A percentile compares a stretch with the other conserved stretches of the same genome.
Evolutionary conservation across 371 early-diverging fungal species (phyloP).

Genomic region (Zychaea mexicana): DNA sequence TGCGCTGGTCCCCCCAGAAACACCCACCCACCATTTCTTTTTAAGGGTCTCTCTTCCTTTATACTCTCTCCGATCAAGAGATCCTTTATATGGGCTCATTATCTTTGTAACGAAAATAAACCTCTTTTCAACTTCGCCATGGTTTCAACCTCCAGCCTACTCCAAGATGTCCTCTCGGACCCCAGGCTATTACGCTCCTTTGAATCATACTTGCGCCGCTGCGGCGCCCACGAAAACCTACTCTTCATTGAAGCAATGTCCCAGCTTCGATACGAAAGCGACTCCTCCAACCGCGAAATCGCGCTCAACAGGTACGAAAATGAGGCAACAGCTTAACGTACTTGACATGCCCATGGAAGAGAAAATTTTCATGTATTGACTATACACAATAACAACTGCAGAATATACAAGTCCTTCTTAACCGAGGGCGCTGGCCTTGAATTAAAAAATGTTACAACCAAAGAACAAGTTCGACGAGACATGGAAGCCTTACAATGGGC

Average conservation of each 20-base stretch:
- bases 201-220: constrained; percentile 28
- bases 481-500: constrained; percentile 33
- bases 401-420: constrained; percentile 47
- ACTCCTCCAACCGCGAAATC: constrained; percentile 23
- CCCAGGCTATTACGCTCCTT: constrained; percentile 32
- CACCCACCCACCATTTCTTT: background rate
- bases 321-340: background rate
- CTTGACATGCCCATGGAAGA: too few relatives aligned
- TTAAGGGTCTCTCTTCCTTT: background rate
- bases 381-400: constrained; percentile 3
- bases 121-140: background rate
- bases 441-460: constrained; percentile 28
- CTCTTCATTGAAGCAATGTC: constrained; percentile 48
- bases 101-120: background rate
- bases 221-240: constrained; percentile 34
- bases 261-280: constrained; percentile 32
- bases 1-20: background rate
- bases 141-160: constrained; percentile 4
- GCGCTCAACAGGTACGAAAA: constrained; percentile 31
- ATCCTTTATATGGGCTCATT: background rate
- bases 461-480: constrained; percentile 21
- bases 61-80: background rate
- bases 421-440: constrained; percentile 27
- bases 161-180: constrained; percentile 30
- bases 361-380: too few relatives aligned